Evolutionary conservation across 768 basidiomycete species (phyloP).

Genomic region (Psilocybe tampanensis): DNA sequence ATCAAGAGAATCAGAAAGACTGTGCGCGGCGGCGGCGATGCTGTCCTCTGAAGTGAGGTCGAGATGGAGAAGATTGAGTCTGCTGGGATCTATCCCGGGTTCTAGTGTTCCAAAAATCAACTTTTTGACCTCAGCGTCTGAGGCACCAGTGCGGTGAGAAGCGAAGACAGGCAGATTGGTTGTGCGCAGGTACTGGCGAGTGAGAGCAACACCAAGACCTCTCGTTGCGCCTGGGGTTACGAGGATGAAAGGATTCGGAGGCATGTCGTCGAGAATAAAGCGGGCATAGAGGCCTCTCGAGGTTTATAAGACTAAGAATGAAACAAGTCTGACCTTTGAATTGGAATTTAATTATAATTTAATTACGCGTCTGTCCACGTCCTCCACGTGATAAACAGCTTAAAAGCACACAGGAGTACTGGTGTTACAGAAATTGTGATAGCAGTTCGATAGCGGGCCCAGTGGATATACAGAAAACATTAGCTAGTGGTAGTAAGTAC

Average conservation of each 20-base stretch:
- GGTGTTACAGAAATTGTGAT: background rate
- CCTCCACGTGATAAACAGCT: constrained; percentile 10
- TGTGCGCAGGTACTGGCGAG: constrained; percentile 51
- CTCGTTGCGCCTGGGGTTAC: constrained; percentile 55
- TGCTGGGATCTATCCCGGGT: constrained; percentile 38
- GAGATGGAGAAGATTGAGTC: constrained; percentile 49
- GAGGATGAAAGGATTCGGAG: constrained; percentile 48
- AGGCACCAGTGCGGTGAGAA: constrained; percentile 45
- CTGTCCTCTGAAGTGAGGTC: constrained; percentile 55
- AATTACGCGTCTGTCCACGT: background rate
- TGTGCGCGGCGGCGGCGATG: constrained; percentile 48
- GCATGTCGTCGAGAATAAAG: constrained; percentile 13
- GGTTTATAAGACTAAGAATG: background rate
- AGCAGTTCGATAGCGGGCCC: constrained; percentile 22
- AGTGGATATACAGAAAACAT: constrained; percentile 23
- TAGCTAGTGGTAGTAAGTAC: constrained; percentile 28
- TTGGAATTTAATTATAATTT: no score
- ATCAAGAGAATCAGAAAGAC: constrained; percentile 37
- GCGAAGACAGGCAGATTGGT: constrained; percentile 56
- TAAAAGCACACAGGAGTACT: no score
- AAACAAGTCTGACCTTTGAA: constrained; percentile 3
- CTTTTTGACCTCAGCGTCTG: constrained; percentile 36
- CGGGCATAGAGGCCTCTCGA: background rate
- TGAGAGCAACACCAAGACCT: constrained; percentile 57
- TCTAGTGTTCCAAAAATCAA: constrained; percentile 44